phyloP scores from a whole-genome alignment of 352 stramenopile species.

The Phytophthora ramorum region DNA sequence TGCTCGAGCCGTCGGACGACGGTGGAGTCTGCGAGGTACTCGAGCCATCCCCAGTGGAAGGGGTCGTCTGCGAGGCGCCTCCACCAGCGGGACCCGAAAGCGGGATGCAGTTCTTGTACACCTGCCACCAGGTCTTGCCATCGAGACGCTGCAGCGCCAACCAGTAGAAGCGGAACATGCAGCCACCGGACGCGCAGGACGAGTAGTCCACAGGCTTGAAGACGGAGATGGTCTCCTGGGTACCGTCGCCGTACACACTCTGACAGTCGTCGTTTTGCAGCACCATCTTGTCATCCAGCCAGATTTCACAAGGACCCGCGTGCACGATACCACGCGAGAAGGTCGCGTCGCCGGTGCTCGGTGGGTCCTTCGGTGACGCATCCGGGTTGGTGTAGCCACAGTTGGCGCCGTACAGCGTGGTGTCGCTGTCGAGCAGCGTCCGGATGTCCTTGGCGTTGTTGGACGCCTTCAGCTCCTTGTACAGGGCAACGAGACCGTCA shows the following conservation, averaged over 20 bases:
- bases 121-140: slow-evolving; percentile 38
- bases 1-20: not conserved
- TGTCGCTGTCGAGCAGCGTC: slow-evolving; percentile 37
- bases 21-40: slow-evolving; percentile 9
- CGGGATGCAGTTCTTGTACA: slow-evolving; percentile 55
- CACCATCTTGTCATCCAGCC: slow-evolving; percentile 48
- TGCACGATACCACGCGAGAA: slow-evolving; percentile 40
- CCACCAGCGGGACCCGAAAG: slow-evolving; percentile 30
- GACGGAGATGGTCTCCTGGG: slow-evolving; percentile 20
- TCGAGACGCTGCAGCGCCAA: slow-evolving; percentile 44
- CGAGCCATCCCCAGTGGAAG: slow-evolving; percentile 26
- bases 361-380: slow-evolving; percentile 26
- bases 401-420: slow-evolving; percentile 33
- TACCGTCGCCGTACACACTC: slow-evolving; percentile 37
- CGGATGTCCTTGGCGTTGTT: slow-evolving; percentile 38
- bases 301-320: slow-evolving; percentile 48
- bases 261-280: slow-evolving; percentile 49
- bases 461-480: slow-evolving; percentile 33
- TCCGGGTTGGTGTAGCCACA: slow-evolving; percentile 43
- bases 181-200: slow-evolving; percentile 33
- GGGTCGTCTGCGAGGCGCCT: slow-evolving; percentile 15
- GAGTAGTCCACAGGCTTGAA: slow-evolving; percentile 53
- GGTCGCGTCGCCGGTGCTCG: slow-evolving; percentile 24
- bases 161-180: slow-evolving; percentile 58
- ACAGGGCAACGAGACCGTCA: slow-evolving; percentile 27